Evolutionary conservation across 345 rosid species (phyloP).

Genomic region (Syzygium aqueum): DNA sequence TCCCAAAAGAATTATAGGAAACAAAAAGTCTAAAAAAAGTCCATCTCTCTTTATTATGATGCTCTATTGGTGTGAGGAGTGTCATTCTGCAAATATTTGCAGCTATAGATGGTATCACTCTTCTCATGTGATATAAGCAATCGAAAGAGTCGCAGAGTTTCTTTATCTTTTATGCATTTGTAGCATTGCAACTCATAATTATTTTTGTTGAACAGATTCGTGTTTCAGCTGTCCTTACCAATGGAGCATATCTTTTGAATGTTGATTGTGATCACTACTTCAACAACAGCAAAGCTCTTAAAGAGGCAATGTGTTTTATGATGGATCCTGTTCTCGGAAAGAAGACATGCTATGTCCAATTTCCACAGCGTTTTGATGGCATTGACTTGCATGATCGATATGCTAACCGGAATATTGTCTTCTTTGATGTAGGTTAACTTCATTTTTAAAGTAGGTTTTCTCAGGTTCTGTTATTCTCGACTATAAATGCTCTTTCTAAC

Average conservation of each 20-base stretch:
- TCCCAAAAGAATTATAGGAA: neutral
- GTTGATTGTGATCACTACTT: constrained; percentile 21
- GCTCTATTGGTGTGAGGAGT: neutral
- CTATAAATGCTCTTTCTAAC: neutral
- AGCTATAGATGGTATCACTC: neutral
- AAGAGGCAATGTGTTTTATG: constrained; percentile 19
- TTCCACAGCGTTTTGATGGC: constrained; percentile 15
- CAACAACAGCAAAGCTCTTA: constrained; percentile 18
- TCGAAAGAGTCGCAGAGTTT: neutral
- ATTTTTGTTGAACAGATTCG: constrained; percentile 51
- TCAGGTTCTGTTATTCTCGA: neutral
- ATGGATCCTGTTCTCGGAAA: constrained; percentile 11
- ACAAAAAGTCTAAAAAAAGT: neutral
- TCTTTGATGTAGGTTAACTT: constrained; percentile 61
- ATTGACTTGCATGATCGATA: constrained; percentile 91
- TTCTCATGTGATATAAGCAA: neutral
- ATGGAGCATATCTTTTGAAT: constrained; percentile 12
- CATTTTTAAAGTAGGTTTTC: neutral
- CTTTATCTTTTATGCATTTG: neutral
- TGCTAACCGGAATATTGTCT: constrained; percentile 94
- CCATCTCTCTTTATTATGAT: neutral
- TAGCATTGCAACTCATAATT: neutral
- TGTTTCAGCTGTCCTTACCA: constrained; percentile 36
- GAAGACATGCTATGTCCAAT: constrained; percentile 16
- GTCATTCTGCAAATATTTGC: neutral